Evolutionary conservation across 306 rosid genomes (phyloP).

Genomic region (Rosa rugosa): DNA sequence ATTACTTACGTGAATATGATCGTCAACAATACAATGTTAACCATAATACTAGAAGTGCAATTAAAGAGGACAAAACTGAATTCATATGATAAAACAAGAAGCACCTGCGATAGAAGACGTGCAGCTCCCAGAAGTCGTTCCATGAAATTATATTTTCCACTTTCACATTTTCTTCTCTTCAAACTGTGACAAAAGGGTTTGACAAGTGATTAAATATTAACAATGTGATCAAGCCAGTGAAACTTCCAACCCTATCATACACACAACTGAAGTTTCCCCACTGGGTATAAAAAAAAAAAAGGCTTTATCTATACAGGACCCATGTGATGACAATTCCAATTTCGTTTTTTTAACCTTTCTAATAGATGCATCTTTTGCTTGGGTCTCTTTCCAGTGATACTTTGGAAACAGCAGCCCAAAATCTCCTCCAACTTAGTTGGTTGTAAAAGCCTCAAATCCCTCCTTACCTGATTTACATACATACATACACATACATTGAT

Average conservation of each 20-base stretch:
- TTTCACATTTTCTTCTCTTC: slow-evolving; percentile 71
- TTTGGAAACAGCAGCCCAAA: slow-evolving; percentile 59
- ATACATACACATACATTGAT: slow-evolving; percentile 14
- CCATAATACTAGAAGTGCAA: neutral
- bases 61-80: neutral
- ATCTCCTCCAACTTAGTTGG: slow-evolving; percentile 67
- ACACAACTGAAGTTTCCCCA: slow-evolving; percentile 16
- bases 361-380: slow-evolving; percentile 75
- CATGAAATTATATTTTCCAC: slow-evolving; percentile 64
- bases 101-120: slow-evolving; percentile 69
- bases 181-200: slow-evolving; percentile 47
- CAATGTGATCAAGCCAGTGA: neutral
- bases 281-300: neutral
- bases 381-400: slow-evolving; percentile 67
- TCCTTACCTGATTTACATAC: slow-evolving; percentile 54
- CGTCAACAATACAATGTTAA: neutral
- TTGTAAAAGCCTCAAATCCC: slow-evolving; percentile 67
- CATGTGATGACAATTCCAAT: neutral
- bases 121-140: slow-evolving; percentile 82
- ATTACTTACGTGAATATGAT: neutral
- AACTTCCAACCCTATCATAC: neutral
- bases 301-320: neutral
- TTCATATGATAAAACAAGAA: slow-evolving; percentile 9
- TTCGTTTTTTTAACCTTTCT: slow-evolving; percentile 55
- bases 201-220: slow-evolving; percentile 18